Base-by-base conservation (phyloP, 2,329 filamentous ascomycete species). In the Drechslera avenae region DNA sequence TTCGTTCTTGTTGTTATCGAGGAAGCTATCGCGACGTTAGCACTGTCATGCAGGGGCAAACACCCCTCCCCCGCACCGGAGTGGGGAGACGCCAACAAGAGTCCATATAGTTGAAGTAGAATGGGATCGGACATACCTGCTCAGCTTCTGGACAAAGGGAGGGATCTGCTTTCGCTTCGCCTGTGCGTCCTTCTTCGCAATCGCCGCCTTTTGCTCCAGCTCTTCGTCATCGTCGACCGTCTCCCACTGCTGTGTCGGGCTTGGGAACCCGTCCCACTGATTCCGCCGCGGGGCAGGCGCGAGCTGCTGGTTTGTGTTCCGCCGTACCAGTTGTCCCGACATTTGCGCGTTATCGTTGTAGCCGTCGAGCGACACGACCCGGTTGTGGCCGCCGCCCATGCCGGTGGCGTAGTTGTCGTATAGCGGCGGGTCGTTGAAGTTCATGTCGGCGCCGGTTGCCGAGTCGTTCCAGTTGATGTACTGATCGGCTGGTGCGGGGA, bases 111-210 rank as follows among this genome's bases (percentile, higher is more conserved):
- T 8, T 1, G 18, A 62, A 46, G 52, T 17, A 18, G 28, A 10
- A 8, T n/a, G 16, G 39, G 23, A 36, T 28, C n/a, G 14, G 39
- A 68, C 84, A 77, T 79, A 95, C 93, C 93, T 97, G 85, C 91
- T 96, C 47, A 99, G 77, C 72, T 99, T 99, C 74, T 97, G 92
- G 35, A 99, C 92, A 78, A 99, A 99, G 0, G 94, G 93, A 1
- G 94, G 93, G 9, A 99, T 97, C 67, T 95, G 90, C 75, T 97
- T 97, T 65, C 92, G 82, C 75, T 96, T 97, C 13, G 87, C 83
- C 71, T 92, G 89, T 0, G 92, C 88, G 51, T 97, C 94, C 68
- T 87, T 85, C 78, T 95, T 96, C 7, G 91, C 91, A 55, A 88
- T 79, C 58, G 87, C 81, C 17, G 91, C 92, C 74, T 86, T 86